phyloP scores from a whole-genome alignment of 2,329 filamentous ascomycete genomes.

The Colletotrichum viniferum region DNA sequence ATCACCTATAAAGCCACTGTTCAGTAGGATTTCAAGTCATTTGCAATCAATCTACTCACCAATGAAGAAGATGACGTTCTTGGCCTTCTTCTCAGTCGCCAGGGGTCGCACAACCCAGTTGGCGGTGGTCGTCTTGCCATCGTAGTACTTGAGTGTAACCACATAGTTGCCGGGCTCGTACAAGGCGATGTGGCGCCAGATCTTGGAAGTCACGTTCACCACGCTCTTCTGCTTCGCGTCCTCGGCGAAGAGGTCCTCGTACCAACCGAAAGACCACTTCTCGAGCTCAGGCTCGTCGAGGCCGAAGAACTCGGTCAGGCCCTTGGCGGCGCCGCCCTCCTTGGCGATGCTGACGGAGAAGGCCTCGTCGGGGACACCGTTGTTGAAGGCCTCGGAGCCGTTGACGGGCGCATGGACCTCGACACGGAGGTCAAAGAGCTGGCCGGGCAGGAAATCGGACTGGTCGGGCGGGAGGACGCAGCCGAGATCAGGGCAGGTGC shows the following conservation, averaged over 20 bases:
- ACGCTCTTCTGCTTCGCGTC: slow-evolving; percentile 72
- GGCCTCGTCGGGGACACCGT: slow-evolving; percentile 71
- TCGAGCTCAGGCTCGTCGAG: slow-evolving; percentile 78
- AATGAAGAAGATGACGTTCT: slow-evolving; percentile 87
- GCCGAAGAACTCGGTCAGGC: slow-evolving; percentile 71
- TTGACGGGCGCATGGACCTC: slow-evolving; percentile 84
- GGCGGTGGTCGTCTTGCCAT: slow-evolving; percentile 71
- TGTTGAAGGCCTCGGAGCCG: slow-evolving; percentile 76
- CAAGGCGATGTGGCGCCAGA: slow-evolving; percentile 76
- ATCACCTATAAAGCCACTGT: slow-evolving; percentile 37
- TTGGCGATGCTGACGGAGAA: slow-evolving; percentile 79
- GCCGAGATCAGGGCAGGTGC: slow-evolving; percentile 62
- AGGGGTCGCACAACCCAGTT: slow-evolving; percentile 79
- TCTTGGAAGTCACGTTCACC: slow-evolving; percentile 82
- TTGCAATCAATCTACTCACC: slow-evolving; percentile 45
- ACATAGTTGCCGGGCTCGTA: slow-evolving; percentile 82
- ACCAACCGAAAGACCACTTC: slow-evolving; percentile 85
- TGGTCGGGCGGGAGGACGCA: slow-evolving; percentile 67
- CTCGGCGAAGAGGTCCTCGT: slow-evolving; percentile 80
- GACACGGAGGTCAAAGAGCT: slow-evolving; percentile 83
- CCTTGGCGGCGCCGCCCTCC: slow-evolving; percentile 56
- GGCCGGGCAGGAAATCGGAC: slow-evolving; percentile 82
- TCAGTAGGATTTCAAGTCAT: not conserved
- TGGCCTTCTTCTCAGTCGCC: slow-evolving; percentile 72
- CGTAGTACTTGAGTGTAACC: slow-evolving; percentile 78